A percentile compares a stretch with the other conserved stretches of the same genome.
Conservation (phyloP, 305 asterid genomes). For the Euphrasia arctica region DNA sequence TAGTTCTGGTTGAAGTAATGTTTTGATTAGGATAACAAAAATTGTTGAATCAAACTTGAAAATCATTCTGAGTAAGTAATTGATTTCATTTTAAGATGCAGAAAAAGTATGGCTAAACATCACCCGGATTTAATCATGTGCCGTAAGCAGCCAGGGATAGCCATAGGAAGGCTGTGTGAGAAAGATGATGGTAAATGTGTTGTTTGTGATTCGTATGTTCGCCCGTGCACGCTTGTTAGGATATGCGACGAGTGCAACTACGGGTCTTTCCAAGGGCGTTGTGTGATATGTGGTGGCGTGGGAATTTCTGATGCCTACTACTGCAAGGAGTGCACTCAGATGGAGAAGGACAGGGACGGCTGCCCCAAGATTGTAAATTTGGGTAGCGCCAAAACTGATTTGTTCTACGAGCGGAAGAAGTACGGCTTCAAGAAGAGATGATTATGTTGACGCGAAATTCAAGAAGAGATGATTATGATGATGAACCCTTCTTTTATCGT, state of each 20-base stretch:
- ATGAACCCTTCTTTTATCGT: not conserved
- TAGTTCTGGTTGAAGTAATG: too few relatives aligned
- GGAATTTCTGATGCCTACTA: slow-evolving; percentile 91
- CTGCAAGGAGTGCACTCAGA: slow-evolving; percentile 93
- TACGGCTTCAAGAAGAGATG: slow-evolving; percentile 72
- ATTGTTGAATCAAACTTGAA: too few relatives aligned
- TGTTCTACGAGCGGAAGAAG: slow-evolving; percentile 77
- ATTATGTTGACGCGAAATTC: slow-evolving; percentile 25
- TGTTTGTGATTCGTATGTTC: slow-evolving; percentile 51
- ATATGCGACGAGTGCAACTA: slow-evolving; percentile 86
- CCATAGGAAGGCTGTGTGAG: slow-evolving; percentile 75
- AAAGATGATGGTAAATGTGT: slow-evolving; percentile 68
- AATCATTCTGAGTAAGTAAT: not conserved
- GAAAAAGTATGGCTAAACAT: slow-evolving; percentile 54
- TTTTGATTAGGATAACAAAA: too few relatives aligned
- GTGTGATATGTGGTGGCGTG: slow-evolving; percentile 90
- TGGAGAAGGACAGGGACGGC: slow-evolving; percentile 81
- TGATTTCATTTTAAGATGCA: slow-evolving; percentile 19
- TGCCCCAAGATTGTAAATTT: slow-evolving; percentile 80
- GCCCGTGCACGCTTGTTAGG: slow-evolving; percentile 72
- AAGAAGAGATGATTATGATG: slow-evolving; percentile 47
- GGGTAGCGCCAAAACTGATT: slow-evolving; percentile 84
- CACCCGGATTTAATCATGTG: slow-evolving; percentile 76
- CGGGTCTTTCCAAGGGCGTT: slow-evolving; percentile 83
- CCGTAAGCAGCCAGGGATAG: slow-evolving; percentile 70